These are phyloP conservation scores for Aquilaria sinensis DNA, from an alignment of 345 rosid genomes.

Conservation along the genomic window DNA sequence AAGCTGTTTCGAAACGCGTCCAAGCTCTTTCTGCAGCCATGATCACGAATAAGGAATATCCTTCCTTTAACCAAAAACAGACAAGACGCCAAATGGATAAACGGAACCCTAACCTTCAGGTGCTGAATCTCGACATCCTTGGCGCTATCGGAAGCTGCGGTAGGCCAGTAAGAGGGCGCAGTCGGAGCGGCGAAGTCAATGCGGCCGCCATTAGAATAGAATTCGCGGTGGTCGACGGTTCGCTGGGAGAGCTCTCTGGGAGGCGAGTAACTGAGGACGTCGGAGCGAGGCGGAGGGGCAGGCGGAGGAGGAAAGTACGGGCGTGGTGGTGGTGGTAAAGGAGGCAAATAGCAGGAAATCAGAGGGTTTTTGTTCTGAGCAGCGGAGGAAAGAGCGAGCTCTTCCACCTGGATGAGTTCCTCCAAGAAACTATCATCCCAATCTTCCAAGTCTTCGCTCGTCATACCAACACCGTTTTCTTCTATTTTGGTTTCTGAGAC, in stretches of 20 bases:
- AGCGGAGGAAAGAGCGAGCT: conserved; percentile 26
- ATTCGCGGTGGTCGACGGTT: conserved; percentile 8
- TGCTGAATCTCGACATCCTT: conserved; percentile 57
- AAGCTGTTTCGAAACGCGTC: conserved; percentile 41
- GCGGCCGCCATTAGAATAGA: background rate
- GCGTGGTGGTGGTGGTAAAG: conserved; percentile 9
- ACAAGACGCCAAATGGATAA: too few relatives aligned
- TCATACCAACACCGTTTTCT: too few relatives aligned
- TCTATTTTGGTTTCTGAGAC: too few relatives aligned
- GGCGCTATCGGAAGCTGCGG: conserved; percentile 8
- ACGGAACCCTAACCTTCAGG: conserved; percentile 48
- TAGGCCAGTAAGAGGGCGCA: conserved; percentile 16
- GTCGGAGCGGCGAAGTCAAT: conserved; percentile 19
- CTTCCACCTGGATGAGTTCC: conserved; percentile 34
- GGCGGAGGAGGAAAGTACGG: conserved; percentile 13
- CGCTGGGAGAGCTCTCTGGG: conserved; percentile 75
- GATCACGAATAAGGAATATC: conserved; percentile 1
- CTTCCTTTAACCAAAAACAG: background rate
- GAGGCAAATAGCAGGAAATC: conserved; percentile 5
- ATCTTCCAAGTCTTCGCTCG: conserved; percentile 36
- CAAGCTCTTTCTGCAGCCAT: conserved; percentile 58
- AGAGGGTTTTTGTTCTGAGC: conserved; percentile 8
- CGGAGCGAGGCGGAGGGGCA: conserved; percentile 7
- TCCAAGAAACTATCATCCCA: conserved; percentile 60
- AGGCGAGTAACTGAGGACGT: conserved; percentile 50